Evolutionary conservation across 2,329 filamentous ascomycete species (phyloP).

Genomic region (Penicillium decumbens): DNA sequence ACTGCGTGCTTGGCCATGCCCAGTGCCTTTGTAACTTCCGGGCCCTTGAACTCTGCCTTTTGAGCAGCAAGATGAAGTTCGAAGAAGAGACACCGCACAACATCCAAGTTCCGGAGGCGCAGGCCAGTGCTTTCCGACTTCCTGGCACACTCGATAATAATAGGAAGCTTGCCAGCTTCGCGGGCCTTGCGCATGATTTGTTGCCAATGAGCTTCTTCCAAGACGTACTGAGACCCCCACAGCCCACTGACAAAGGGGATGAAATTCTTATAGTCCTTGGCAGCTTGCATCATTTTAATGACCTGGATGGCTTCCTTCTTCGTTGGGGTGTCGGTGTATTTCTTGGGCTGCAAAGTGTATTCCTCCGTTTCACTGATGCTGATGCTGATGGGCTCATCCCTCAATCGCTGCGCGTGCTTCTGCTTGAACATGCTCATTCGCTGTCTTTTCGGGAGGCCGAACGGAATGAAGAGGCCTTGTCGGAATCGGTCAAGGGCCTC

Average conservation of each 20-base stretch:
- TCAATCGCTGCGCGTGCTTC: constrained; percentile 33
- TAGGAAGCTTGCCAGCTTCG: constrained; percentile 31
- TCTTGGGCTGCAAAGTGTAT: constrained; percentile 38
- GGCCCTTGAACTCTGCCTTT: constrained; percentile 32
- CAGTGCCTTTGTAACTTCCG: constrained; percentile 27
- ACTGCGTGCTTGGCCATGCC: constrained; percentile 34
- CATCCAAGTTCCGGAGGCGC: constrained; percentile 25
- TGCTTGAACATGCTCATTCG: constrained; percentile 39
- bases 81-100: constrained; percentile 36
- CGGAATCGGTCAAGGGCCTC: constrained; percentile 40
- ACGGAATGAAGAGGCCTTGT: constrained; percentile 44
- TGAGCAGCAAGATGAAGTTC: constrained; percentile 37
- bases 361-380: constrained; percentile 38
- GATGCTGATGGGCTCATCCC: constrained; percentile 40
- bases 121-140: constrained; percentile 36
- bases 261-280: constrained; percentile 41
- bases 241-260: constrained; percentile 40
- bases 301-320: constrained; percentile 31
- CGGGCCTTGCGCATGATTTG: constrained; percentile 39
- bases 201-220: constrained; percentile 27
- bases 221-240: constrained; percentile 25
- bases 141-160: constrained; percentile 37
- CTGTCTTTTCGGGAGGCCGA: constrained; percentile 35
- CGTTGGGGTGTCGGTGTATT: constrained; percentile 30
- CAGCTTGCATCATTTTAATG: constrained; percentile 35